Conservation (phyloP, 805 yeast species). For the Yamadazyma scolyti region DNA sequence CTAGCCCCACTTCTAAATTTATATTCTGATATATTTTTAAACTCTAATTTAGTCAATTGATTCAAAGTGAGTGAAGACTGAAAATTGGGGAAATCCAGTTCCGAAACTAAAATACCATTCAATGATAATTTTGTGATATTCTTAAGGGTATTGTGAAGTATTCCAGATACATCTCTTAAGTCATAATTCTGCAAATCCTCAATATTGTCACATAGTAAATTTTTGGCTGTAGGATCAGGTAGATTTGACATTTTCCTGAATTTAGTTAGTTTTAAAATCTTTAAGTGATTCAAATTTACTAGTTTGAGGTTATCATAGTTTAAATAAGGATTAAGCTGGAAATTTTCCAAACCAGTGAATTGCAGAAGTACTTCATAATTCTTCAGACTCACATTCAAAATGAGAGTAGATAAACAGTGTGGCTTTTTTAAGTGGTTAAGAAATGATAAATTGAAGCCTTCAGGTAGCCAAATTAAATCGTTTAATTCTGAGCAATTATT, state of each 20-base stretch:
- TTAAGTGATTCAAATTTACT: slow-evolving; percentile 3
- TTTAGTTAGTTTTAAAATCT: slow-evolving; percentile 17
- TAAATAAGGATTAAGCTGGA: slow-evolving; percentile 34
- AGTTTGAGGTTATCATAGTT: slow-evolving; percentile 20
- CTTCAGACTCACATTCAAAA: not conserved
- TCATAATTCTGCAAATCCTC: not conserved
- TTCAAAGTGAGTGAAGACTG: slow-evolving; percentile 15
- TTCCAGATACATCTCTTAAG: slow-evolving; percentile 15
- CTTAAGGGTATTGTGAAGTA: not conserved
- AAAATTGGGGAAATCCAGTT: slow-evolving; percentile 16
- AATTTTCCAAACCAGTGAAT: slow-evolving; percentile 16
- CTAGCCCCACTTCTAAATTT: not conserved
- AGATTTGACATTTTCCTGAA: slow-evolving; percentile 14
- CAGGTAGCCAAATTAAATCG: slow-evolving; percentile 31
- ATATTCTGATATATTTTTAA: slow-evolving; percentile 35
- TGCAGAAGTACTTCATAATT: slow-evolving; percentile 16
- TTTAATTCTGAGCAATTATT: slow-evolving; percentile 16
- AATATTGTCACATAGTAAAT: slow-evolving; percentile 11
- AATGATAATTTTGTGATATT: slow-evolving; percentile 16
- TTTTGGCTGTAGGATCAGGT: slow-evolving; percentile 10
- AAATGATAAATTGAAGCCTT: slow-evolving; percentile 24
- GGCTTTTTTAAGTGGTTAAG: slow-evolving; percentile 13
- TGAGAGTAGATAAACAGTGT: not conserved
- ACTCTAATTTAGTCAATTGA: slow-evolving; percentile 22
- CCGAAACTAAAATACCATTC: slow-evolving; percentile 19